Evolutionary conservation across 1,284 basidiomycete species (phyloP), one percentile per base, ranked within the genome.

Genomic region (Cerrena zonata): DNA sequence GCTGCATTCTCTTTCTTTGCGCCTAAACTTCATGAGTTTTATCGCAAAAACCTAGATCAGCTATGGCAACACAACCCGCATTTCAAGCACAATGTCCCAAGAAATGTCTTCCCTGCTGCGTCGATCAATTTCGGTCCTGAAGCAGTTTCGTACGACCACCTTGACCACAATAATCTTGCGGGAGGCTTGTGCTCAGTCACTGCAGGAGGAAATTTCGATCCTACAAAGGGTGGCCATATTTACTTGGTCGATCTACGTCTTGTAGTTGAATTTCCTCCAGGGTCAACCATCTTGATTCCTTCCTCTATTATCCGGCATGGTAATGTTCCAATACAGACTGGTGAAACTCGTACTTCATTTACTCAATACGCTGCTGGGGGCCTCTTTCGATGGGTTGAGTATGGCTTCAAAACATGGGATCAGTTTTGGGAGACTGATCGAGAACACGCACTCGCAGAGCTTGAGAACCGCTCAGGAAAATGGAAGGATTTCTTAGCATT

Each of bases 251-350:
- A 62, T 18, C 47, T 63, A 12, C 52, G 53, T 21, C 45, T 63
- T 4, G 45, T 64, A 4, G 51, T 68, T 21, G 56, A 65, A 27
- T 62, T 67, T 37, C 59, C 60, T 10, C 54, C 55, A 0, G 56
- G 59, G 2, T 46, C 54, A 1, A 47, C 57, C 7, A 57, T 64
- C n/a, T 54, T 64, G 23, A 50, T 68, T 43, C 64, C 62, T 0
- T 68, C 66, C 1, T 64, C 60, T 1, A 47, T 52, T 2, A 22
- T 66, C 10, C 24, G 34, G 0, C 66, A 68, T 47, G 60, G 56
- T n/a, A 68, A 68, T 47, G 57, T 58, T 2, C 47, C 58, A 1
- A 47, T 67, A 10, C 26, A n/a, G 1, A 7, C 23, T 0, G 40
- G 46, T 13, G 66, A 68, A 45, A 48, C n/a, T 1, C 48, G 65